Evolutionary conservation across 1,284 basidiomycete species (phyloP).

Genomic region (Mycosarcoma maydis): DNA sequence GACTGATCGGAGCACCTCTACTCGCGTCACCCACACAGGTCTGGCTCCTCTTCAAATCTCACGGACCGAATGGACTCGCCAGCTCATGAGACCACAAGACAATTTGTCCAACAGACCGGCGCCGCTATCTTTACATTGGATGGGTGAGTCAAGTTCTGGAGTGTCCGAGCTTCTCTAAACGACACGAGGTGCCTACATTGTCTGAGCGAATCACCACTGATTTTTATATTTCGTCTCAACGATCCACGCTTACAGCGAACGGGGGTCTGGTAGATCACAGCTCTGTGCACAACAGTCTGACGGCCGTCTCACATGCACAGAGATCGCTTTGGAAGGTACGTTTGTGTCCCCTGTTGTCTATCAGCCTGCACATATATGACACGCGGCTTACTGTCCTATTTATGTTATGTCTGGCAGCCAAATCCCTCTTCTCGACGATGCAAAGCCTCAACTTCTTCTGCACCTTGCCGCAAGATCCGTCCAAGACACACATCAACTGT

Average conservation of each 20-base stretch:
- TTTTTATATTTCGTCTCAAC: too few species aligned
- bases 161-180: background rate
- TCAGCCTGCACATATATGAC: background rate
- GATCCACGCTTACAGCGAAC: slow-evolving; percentile 27
- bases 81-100: slow-evolving; percentile 31
- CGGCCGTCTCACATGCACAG: slow-evolving; percentile 34
- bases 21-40: slow-evolving; percentile 17
- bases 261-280: slow-evolving; percentile 40
- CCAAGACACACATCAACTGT: slow-evolving; percentile 54
- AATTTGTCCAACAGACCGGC: slow-evolving; percentile 32
- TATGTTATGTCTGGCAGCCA: too few species aligned
- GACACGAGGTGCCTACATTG: too few species aligned
- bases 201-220: too few species aligned
- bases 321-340: slow-evolving; percentile 55
- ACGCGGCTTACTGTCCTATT: background rate
- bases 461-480: slow-evolving; percentile 48
- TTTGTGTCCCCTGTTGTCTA: background rate
- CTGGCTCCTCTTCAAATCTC: slow-evolving; percentile 43
- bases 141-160: slow-evolving; percentile 21
- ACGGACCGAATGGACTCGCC: slow-evolving; percentile 40
- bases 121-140: slow-evolving; percentile 42
- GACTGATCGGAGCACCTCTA: too few species aligned
- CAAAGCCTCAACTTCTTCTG: slow-evolving; percentile 57
- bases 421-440: slow-evolving; percentile 52
- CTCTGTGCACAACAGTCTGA: slow-evolving; percentile 40